These are phyloP conservation scores for Teratosphaeria destructans DNA, from an alignment of 2,329 filamentous ascomycete species.

Conservation along the genomic window DNA sequence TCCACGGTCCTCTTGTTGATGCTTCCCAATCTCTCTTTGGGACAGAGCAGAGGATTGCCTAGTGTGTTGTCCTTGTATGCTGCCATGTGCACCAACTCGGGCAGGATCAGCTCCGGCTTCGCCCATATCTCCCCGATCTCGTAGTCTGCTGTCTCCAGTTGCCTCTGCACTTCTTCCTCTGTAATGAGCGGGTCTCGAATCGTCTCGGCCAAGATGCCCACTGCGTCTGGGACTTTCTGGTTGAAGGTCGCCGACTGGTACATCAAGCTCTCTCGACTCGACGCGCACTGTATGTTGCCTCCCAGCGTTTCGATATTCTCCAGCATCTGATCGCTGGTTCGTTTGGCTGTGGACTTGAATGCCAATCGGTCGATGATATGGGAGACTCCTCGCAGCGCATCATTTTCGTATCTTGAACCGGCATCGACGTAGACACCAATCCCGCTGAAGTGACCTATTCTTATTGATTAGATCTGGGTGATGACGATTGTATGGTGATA, in stretches of 20 bases:
- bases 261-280: conserved; percentile 92
- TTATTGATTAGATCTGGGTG: too few relatives aligned
- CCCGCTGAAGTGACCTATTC: conserved; percentile 67
- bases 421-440: conserved; percentile 94
- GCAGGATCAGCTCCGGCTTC: conserved; percentile 90
- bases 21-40: conserved; percentile 63
- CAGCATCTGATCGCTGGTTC: conserved; percentile 72
- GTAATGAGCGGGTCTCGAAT: conserved; percentile 79
- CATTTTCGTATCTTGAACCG: conserved; percentile 86
- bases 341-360: conserved; percentile 73
- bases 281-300: conserved; percentile 94
- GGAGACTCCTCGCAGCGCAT: conserved; percentile 74
- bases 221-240: conserved; percentile 70
- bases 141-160: conserved; percentile 85
- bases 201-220: conserved; percentile 82
- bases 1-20: conserved; percentile 67
- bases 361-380: conserved; percentile 94
- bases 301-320: conserved; percentile 80
- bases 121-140: conserved; percentile 97
- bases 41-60: conserved; percentile 86
- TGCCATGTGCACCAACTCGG: conserved; percentile 88
- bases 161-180: conserved; percentile 73
- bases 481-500: too few relatives aligned
- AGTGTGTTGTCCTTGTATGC: conserved; percentile 94
- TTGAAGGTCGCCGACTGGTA: conserved; percentile 99